Percentiles rank a stretch among this genome's conserved stretches.
phyloP scores from a whole-genome alignment of 2,329 filamentous ascomycete species.

The Trichothecium sympodiale region DNA sequence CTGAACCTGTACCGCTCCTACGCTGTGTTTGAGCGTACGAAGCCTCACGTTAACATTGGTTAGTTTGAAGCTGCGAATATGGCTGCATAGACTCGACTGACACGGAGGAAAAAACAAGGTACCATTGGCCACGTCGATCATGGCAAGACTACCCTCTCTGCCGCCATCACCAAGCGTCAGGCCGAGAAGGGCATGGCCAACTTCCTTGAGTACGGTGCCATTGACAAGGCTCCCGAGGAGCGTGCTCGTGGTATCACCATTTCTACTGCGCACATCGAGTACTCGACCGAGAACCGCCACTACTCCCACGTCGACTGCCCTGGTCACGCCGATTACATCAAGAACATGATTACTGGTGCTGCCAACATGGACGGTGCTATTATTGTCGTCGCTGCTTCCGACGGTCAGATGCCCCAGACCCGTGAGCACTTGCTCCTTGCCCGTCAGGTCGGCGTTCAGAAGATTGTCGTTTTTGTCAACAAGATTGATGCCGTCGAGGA shows the following conservation, averaged over 20 bases:
- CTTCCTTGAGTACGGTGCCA: constrained; percentile 95
- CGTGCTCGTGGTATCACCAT: constrained; percentile 99
- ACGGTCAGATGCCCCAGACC: constrained; percentile 99
- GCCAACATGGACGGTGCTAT: constrained; percentile 99
- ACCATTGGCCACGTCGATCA: constrained; percentile 99
- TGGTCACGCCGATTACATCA: constrained; percentile 99
- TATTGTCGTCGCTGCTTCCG: constrained; percentile 95
- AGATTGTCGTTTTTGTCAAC: constrained; percentile 98
- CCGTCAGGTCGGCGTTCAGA: constrained; percentile 95
- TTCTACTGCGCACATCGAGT: constrained; percentile 96
- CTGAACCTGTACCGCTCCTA: constrained; percentile 56
- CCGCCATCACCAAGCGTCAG: constrained; percentile 97
- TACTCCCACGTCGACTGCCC: constrained; percentile 99
- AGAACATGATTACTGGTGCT: constrained; percentile 99
- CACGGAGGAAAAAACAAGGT: constrained; percentile 35
- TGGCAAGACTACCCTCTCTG: constrained; percentile 98
- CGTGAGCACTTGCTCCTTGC: constrained; percentile 96
- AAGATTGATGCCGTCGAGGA: constrained; percentile 97
- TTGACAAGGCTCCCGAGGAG: constrained; percentile 98
- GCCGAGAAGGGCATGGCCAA: constrained; percentile 85
- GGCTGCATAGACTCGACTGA: constrained; percentile 7
- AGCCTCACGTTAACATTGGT: constrained; percentile 99
- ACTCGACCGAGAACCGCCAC: constrained; percentile 85
- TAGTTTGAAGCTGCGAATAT: constrained; percentile 10
- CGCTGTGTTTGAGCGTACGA: constrained; percentile 71